Conservation (phyloP, 164 flowering plant genomes). For the Houttuynia cordata region DNA sequence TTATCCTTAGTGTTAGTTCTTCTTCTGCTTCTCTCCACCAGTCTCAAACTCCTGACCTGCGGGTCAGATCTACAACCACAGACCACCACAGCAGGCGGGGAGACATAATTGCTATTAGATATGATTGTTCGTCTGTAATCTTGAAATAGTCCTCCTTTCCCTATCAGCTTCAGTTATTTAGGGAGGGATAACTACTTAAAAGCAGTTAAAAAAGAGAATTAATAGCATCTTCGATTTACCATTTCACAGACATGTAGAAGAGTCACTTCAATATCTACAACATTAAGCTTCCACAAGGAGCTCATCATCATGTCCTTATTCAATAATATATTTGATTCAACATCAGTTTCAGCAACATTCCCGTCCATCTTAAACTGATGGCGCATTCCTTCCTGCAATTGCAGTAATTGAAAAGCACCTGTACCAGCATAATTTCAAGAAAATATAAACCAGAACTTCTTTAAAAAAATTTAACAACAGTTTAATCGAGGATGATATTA, state of each 20-base stretch:
- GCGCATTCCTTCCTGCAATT: constrained; percentile 66
- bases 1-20: too few species aligned
- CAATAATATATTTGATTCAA: constrained; percentile 48
- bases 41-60: too few species aligned
- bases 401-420: constrained; percentile 89
- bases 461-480: neutral
- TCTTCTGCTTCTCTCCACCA: too few species aligned
- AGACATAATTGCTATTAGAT: too few species aligned
- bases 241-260: constrained; percentile 85
- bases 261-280: constrained; percentile 87
- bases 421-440: constrained; percentile 6
- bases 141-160: too few species aligned
- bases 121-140: too few species aligned
- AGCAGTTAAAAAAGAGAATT: neutral
- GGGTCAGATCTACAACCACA: too few species aligned
- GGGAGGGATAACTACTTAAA: neutral
- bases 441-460: neutral
- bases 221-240: constrained; percentile 26
- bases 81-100: too few species aligned
- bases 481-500: neutral
- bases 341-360: constrained; percentile 35
- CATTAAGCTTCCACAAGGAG: constrained; percentile 88
- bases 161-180: neutral
- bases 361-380: constrained; percentile 49
- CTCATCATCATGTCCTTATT: constrained; percentile 65